Evolutionary conservation across 306 rosid species (phyloP), one percentile per base, ranked within the genome.

Genomic region (barrel medic (Medicago truncatula)): DNA sequence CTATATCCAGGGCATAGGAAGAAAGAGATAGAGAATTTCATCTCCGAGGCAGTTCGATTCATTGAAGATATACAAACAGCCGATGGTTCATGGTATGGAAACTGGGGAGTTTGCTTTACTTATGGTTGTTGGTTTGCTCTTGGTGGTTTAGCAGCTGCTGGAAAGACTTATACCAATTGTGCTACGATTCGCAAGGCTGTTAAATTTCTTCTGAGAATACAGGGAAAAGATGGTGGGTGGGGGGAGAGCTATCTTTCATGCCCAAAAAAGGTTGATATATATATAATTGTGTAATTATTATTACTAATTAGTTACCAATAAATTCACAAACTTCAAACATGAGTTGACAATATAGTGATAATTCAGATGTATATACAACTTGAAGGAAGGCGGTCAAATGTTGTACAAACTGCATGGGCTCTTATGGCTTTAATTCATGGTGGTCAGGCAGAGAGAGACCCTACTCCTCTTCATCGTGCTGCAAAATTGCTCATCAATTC

Each of bases 91-190:
- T 58, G 64, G 23, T 58, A 58, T 23, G 64, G 64, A 58, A 58
- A 58, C 5, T 58, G 38, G 64, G 64, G 64, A 21, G 23, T 66
- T 46, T 43, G 73, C 21, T 67, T 89, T 72, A 80, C 76, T 15
- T 87, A 89, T 39, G 88, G 86, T 39, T 2, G 85, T 1, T 85
- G 87, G 87, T 87, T 85, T 9, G 89, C 88, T 8, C 83, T 89
- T 36, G 82, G 79, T 17, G 91, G 85, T 8, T 73, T 84, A 10
- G 69, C 64, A 1, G 85, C 86, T 0, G 86, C 85, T 9, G 91
- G 87, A 17, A 84, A 80, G 67, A 87, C 86, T 36, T 89, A 77
- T 56, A 12, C 36, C 52, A 74, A 81, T 28, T 82, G 81, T 59
- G 9, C 65, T 21, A 49, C 90, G 13, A 76, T 86, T 74, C 16